Evolutionary conservation across 2,329 filamentous ascomycete species (phyloP), one percentile per base, ranked within the genome.

Genomic region (Alternaria arbusti): DNA sequence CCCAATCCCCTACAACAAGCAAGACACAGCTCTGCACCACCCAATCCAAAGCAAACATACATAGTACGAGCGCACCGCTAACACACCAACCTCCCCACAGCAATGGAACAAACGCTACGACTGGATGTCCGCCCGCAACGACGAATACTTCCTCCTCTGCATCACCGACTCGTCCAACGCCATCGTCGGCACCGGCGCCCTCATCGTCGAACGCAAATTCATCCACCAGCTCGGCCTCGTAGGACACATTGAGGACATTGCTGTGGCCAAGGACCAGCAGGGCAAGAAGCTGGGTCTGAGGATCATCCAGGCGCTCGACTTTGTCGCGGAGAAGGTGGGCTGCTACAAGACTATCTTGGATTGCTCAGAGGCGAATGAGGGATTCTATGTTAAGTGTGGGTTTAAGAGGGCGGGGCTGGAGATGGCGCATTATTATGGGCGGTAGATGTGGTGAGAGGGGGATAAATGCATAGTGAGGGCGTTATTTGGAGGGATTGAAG

Each of bases 321-420:
- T 87, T 78, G 90, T 98, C 64, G 94, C 94, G 59, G 89, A 93
- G 78, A 88, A 93, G 78, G 90, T 96, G 61, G 96, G 95, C 59
- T 98, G 95, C 83, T 98, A 98, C 83, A 98, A 93, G 90, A 94
- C 90, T 69, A 98, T 99, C 72, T 87, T 98, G 69, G 95, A 98
- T 82, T 99, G 96, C 85, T 96, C 92, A 70, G 95, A 97, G 82
- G 89, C 91, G 73, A 99, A 98, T 80, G 94, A 97, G 81, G 95
- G 94, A 22, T 98, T 99, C 85, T 99, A 99, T 81, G 87, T 97
- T 81, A 98, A 98, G 86, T 98, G 96, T 82, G 95, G 95, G 62
- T 98, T 97, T 82, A 91, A 93, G 82, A 86, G 93, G 66, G 95
- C 94, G 26, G 96, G 96, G 15, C 83, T 97, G 60, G 93, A 99